Evolutionary conservation across 2,329 filamentous ascomycete genomes (phyloP).

Genomic region (Berkeleyomyces rouxiae): DNA sequence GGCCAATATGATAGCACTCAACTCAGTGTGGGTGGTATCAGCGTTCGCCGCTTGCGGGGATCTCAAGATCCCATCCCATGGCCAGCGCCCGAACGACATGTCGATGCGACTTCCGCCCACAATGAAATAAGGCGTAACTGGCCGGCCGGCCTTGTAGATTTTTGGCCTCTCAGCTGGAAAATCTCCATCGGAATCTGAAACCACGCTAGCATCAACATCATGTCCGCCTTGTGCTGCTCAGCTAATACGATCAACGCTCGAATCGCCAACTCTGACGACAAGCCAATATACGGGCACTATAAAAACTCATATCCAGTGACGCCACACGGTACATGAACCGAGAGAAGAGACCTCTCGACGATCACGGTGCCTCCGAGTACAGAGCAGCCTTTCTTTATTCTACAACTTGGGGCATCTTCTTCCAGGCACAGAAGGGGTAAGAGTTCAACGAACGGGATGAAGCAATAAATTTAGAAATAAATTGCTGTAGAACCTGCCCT

Average conservation of each 20-base stretch:
- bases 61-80: no score
- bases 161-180: not conserved
- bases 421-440: no score
- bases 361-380: not conserved
- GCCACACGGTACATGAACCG: not conserved
- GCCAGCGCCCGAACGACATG: not conserved
- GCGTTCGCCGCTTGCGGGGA: not conserved
- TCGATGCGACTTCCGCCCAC: not conserved
- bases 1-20: not conserved
- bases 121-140: not conserved
- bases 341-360: not conserved
- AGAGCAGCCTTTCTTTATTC: not conserved
- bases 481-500: not conserved
- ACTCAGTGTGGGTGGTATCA: not conserved
- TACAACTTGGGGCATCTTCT: not conserved
- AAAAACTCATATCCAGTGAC: not conserved
- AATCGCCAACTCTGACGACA: not conserved
- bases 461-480: not conserved
- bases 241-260: not conserved
- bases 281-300: not conserved
- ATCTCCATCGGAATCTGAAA: not conserved
- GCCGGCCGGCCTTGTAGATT: not conserved
- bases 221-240: not conserved
- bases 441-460: no score
- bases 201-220: not conserved